Evolutionary conservation across 192 early-diverging fungal species (phyloP), one percentile per base, ranked within the genome.

Genomic region (Backusella psychrophila): DNA sequence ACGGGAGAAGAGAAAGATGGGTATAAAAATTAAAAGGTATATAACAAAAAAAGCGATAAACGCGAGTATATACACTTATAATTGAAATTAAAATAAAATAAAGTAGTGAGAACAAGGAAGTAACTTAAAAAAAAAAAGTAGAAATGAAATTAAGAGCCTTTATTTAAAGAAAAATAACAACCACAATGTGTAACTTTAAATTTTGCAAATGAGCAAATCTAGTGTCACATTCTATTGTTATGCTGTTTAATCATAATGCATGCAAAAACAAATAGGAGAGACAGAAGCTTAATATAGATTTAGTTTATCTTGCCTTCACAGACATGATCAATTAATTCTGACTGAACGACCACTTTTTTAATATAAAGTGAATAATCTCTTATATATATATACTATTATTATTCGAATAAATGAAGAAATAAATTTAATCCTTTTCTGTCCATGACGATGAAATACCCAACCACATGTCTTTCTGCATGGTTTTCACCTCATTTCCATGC

Each of bases 251-350:
- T 63, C 56, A 63, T 63, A 29, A 63, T 63, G 56, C 56, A 63
- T 63, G 56, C 56, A 63, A 63, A 63, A 63, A 63, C 56, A 63
- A 63, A 63, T 63, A 63, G 56, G 56, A 63, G 56, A 63, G 56
- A 8, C 56, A 63, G 7, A 63, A 63, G 56, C 56, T 63, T 63
- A 63, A 63, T 63, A 63, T 63, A 29, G 56, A 4, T 26, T 63
- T 63, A 63, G 56, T 63, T 63, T 14, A 63, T 63, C 12, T 63
- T 63, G 26, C 14, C 23, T 63, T 63, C 4, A 63, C 29, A 63
- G 21, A 63, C 7, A 63, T 63, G 26, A 29, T 63, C 56, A 63
- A 63, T 63, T 29, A 29, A 29, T 8, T 63, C 26, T 12, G 56
- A 23, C 9, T 2, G 12, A 63, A 29, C 56, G 26, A 63, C 7